Conservation (phyloP, 108 stramenopile genomes). For the Pseudonitzschia delicatissima region DNA sequence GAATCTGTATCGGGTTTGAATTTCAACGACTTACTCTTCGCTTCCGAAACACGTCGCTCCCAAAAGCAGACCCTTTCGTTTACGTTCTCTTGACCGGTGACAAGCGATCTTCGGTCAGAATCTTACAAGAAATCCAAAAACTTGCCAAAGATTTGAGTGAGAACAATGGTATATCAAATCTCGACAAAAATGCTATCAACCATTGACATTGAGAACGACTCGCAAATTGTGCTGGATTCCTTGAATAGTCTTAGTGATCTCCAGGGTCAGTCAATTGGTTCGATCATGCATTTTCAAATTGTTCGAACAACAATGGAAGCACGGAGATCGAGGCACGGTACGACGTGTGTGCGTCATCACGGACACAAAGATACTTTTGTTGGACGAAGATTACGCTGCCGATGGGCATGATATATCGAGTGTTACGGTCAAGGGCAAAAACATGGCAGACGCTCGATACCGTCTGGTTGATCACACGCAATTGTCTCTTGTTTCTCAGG, state of each 20-base stretch:
- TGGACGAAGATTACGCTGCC: conserved; percentile 75
- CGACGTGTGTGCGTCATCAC: conserved; percentile 72
- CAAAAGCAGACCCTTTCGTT: conserved; percentile 50
- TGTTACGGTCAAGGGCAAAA: background rate
- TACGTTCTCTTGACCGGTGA: conserved; percentile 73
- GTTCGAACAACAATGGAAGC: conserved; percentile 77
- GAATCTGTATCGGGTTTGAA: conserved; percentile 80
- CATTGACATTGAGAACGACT: conserved; percentile 79
- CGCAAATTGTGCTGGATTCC: conserved; percentile 67
- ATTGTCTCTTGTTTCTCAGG: conserved; percentile 57
- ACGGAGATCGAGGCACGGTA: conserved; percentile 65
- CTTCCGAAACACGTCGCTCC: conserved; percentile 42
- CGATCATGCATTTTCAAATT: conserved; percentile 78
- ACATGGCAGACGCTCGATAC: conserved; percentile 43
- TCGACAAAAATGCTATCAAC: background rate
- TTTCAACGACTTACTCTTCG: conserved; percentile 77
- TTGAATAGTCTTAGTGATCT: conserved; percentile 39
- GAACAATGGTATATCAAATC: conserved; percentile 6
- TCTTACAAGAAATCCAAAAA: conserved; percentile 69
- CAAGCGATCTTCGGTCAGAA: conserved; percentile 56
- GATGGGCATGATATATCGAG: conserved; percentile 32
- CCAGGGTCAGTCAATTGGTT: conserved; percentile 39
- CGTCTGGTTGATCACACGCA: conserved; percentile 57
- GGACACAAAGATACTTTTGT: conserved; percentile 61
- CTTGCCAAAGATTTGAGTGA: conserved; percentile 35